Base-by-base conservation (phyloP, 257 asterid species). In the Oldenlandia corymbosa region DNA sequence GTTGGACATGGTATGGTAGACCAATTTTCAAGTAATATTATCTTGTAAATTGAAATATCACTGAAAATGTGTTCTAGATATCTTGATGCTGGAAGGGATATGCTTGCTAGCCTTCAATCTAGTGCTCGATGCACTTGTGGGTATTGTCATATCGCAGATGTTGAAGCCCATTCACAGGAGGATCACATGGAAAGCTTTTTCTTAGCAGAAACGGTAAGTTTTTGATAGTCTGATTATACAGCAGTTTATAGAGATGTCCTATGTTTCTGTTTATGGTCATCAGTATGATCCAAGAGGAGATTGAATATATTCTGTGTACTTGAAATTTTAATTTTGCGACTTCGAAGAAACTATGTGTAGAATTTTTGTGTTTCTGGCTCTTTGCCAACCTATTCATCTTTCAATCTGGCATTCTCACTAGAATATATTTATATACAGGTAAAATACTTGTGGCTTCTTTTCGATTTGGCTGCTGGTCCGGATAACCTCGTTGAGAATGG, bases 111-210 rank as follows among this genome's bases (percentile, higher is more conserved):
- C 84, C 78, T 93, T 79, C 99, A 93, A 57, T 83, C 83, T 56
- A 95, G 85, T 17, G 96, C 99, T 68, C 84, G 92, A 66, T 93
- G 99, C 86, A 81, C 85, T 16, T 93, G 99, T 61, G 99, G 99
- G 68, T 93, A 93, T 83, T 90, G 99, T 65, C 97, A 89, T 77
- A 90, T 93, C 82, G 83, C 96, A 59, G 99, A 93, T 80, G 99
- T 93, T 30, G 99, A 93, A 78, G 68, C 79, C 71, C 99, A 87
- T 75, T 84, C 68, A 78, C 97, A 90, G 77, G 99, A 93, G 81
- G 97, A 93, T 79, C 91, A 85, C 79, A 93, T 93, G 99, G 99
- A 93, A 77, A 93, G 99, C 82, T 93, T 93, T 77, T 93, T 93
- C 78, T 83, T 93, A 81, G 97, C 99, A 0, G 99, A 93, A 82